Evolutionary conservation across 352 stramenopile genomes (phyloP).

Genomic region (Phytophthora rubi): DNA sequence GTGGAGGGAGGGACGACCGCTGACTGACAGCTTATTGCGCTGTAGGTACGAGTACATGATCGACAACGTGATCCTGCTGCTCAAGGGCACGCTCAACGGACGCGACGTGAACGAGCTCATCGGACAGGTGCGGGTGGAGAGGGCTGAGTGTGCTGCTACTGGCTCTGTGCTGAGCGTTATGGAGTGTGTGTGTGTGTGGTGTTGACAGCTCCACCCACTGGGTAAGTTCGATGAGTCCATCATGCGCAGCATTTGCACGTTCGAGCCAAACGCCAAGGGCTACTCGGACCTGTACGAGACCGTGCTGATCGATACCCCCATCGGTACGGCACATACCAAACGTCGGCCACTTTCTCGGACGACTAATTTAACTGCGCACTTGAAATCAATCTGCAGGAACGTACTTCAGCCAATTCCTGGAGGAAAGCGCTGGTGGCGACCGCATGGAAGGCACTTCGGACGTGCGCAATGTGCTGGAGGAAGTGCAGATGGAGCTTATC

Average conservation of each 20-base stretch:
- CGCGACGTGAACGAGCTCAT: slow-evolving; percentile 98
- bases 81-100: slow-evolving; percentile 98
- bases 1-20: not conserved
- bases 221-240: slow-evolving; percentile 99
- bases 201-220: slow-evolving; percentile 95
- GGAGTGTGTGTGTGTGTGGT: not conserved
- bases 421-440: slow-evolving; percentile 91
- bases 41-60: slow-evolving; percentile 99
- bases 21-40: not conserved
- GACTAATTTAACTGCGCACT: not conserved
- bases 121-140: slow-evolving; percentile 60
- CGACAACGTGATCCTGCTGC: slow-evolving; percentile 99
- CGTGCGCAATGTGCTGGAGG: slow-evolving; percentile 97
- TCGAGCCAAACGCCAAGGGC: slow-evolving; percentile 97
- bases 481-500: slow-evolving; percentile 99
- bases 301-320: slow-evolving; percentile 99
- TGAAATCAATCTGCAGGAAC: slow-evolving; percentile 63
- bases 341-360: not conserved
- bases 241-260: slow-evolving; percentile 99
- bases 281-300: slow-evolving; percentile 99
- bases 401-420: slow-evolving; percentile 98
- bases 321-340: slow-evolving; percentile 60
- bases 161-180: slow-evolving; percentile 4
- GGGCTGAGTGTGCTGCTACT: not conserved
- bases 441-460: slow-evolving; percentile 87